Conservation (phyloP, 2,329 filamentous ascomycete species). For the Dichotomopilus funicola region DNA sequence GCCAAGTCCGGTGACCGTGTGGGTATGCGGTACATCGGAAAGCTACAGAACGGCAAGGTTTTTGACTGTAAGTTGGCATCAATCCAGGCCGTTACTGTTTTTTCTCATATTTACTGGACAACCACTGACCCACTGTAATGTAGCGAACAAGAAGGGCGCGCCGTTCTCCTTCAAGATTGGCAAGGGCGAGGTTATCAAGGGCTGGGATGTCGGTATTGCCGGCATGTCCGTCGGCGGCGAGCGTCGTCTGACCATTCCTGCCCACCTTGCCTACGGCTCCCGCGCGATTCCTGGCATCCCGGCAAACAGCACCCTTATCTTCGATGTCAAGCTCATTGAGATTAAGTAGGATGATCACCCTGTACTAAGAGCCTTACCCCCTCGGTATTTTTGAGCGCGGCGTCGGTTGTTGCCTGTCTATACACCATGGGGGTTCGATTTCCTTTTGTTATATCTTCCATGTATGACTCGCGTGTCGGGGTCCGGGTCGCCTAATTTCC, state of each 20-base stretch:
- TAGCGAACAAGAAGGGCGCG: constrained; percentile 98
- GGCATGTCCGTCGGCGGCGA: constrained; percentile 94
- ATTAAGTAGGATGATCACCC: constrained; percentile 56
- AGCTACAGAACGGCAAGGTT: constrained; percentile 87
- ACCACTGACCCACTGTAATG: constrained; percentile 20
- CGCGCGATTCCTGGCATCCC: constrained; percentile 79
- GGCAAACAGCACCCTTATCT: constrained; percentile 81
- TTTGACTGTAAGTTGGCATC: constrained; percentile 68
- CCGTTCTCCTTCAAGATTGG: constrained; percentile 96
- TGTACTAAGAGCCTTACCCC: neutral
- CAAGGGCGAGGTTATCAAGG: constrained; percentile 93
- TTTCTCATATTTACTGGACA: neutral
- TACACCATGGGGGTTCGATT: constrained; percentile 11
- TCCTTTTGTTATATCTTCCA: constrained; percentile 5
- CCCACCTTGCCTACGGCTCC: constrained; percentile 83
- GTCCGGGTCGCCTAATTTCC: constrained; percentile 2
- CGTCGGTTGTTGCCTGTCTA: constrained; percentile 14
- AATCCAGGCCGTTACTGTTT: neutral
- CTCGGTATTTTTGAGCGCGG: constrained; percentile 13
- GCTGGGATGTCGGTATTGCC: constrained; percentile 90
- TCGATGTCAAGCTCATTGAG: constrained; percentile 82
- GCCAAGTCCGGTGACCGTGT: constrained; percentile 89
- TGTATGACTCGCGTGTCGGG: neutral
- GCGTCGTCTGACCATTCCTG: constrained; percentile 83
- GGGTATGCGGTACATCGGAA: constrained; percentile 96